Base-by-base conservation (phyloP, 2,329 filamentous ascomycete species). In the Clarireedia sp. region DNA sequence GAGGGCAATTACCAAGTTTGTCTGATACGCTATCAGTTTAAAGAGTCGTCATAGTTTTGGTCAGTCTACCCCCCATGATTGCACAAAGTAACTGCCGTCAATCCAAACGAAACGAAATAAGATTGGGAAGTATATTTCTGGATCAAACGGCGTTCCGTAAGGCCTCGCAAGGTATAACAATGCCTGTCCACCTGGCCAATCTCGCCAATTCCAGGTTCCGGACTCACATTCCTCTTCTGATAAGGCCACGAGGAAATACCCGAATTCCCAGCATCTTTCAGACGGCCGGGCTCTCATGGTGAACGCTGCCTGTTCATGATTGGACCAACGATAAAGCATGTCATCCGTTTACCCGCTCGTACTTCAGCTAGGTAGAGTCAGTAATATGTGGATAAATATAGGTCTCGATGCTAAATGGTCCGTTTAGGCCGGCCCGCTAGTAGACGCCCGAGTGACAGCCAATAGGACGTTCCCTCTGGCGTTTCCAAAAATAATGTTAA, bases 1-100 rank as follows among this genome's bases (percentile, higher is more conserved):
- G 49, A 62, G 49, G 43, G 19, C 2, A 52, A 36, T 44, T 46
- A 19, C 24, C 49, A 53, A 56, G 52, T 43, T 48, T 21, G 19
- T 36, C 38, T 55, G 33, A 24, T 55, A 23, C 48, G 47, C 38
- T 26, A 24, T 37, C 14, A 41, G 29, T 44, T 45, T 17, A 19
- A 45, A n/a, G 14, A 49, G 33, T 50, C 37, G 16, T 50, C 51
- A 54, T 43, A 16, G 1, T 33, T 17, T 33, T n/a, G 3, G 12
- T 49, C 24, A 14, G 12, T 47, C 40, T 46, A 37, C 24, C 23
- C 41, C 33, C 26, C 17, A 29, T 17, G 5, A 23, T 23, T 43
- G 33, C 9, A 36, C 14, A 41, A 24, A 53, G 24, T 49, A 33
- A 49, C 26, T 47, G 44, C 21, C n/a, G 19, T 44, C 19, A 21